Base-by-base conservation (phyloP, 2,329 filamentous ascomycete species). In the Coniella lustricola region DNA sequence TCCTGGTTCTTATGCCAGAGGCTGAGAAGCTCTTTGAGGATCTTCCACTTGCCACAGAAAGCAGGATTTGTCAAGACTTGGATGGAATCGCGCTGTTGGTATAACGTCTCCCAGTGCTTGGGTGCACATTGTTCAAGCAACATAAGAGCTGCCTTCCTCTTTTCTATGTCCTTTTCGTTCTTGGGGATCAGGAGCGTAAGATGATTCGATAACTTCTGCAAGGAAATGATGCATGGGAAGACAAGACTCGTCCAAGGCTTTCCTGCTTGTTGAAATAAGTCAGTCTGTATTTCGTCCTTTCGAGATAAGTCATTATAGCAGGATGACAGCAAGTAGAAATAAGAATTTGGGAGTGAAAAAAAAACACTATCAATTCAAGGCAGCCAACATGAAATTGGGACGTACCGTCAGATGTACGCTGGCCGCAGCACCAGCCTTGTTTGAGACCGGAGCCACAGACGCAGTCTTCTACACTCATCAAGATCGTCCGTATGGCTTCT, bases 1-100 rank as follows among this genome's bases (percentile, higher is more conserved):
- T 96, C 90, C 13, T 89, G 88, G 59, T 86, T 90, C 13, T 78
- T 74, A 61, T 95, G 81, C 93, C 93, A 98, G 64, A 93, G 91
- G 48, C 82, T 84, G 7, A 98, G 76, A 3, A 98, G 72, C 58
- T 88, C 90, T 63, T 84, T 87, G 25, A 98, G 66, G 1, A 98
- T 81, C 61, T 88, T 90, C 93, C 93, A 98, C 66, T 98, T 98
- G 3, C 93, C 93, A 60, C 93, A 98, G 56, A 90, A 96, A 49
- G 94, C 86, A 0, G 88, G 85, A 57, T 95, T 90, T 1, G 90
- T 84, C 44, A 90, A 84, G 57, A 85, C 86, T 44, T 87, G 67
- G 50, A 97, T 84, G 8, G 82, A 87, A 57, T 95, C 88, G 37
- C 88, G 78, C 17, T 84, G 79, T 10, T 73, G 71, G 60, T 90